These are phyloP conservation scores for Myrica gale DNA, from an alignment of 306 rosid genomes.

Conservation along the genomic window DNA sequence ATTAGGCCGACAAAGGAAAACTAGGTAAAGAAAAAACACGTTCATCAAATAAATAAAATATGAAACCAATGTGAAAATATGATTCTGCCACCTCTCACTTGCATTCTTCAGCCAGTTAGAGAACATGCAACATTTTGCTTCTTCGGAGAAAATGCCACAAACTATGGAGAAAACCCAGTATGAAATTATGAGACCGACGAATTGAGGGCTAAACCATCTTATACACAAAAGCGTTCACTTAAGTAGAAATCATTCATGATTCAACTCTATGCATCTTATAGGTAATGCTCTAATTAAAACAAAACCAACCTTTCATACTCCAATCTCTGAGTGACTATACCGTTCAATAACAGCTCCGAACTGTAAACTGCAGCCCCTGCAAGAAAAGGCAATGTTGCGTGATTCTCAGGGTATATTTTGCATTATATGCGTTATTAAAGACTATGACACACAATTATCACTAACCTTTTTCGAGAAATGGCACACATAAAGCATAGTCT, in stretches of 20 bases:
- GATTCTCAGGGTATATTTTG: constrained; percentile 14
- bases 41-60: not conserved
- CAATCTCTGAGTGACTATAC: constrained; percentile 89
- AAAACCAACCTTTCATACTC: constrained; percentile 70
- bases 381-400: constrained; percentile 25
- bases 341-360: constrained; percentile 86
- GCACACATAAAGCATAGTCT: constrained; percentile 65
- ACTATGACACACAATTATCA: constrained; percentile 12
- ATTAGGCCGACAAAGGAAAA: not conserved
- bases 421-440: constrained; percentile 1
- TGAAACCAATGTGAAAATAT: not conserved
- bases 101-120: not conserved
- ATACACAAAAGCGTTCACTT: constrained; percentile 10
- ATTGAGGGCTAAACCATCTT: not conserved
- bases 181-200: not conserved
- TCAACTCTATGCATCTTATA: constrained; percentile 11
- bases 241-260: constrained; percentile 3
- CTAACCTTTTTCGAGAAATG: constrained; percentile 85
- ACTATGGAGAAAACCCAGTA: not conserved
- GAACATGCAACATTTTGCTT: not conserved
- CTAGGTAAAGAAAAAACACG: not conserved
- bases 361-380: constrained; percentile 79
- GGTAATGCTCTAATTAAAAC: constrained; percentile 11
- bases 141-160: not conserved
- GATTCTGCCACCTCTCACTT: not conserved